These are phyloP conservation scores for Pneumocystis jirovecii DNA, from an alignment of 1,139 yeast genomes.

Conservation along the genomic window DNA sequence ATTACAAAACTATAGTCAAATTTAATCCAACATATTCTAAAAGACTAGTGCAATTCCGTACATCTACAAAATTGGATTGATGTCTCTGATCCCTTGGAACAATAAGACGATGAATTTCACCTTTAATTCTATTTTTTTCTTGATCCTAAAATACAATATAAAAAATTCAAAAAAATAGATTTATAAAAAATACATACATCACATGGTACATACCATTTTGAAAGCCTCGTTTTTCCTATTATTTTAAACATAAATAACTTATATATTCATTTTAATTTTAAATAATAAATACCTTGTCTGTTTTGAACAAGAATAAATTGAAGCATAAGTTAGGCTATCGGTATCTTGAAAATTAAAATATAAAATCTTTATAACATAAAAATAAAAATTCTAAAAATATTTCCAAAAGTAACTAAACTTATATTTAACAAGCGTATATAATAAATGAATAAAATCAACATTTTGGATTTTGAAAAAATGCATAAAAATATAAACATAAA, in stretches of 20 bases:
- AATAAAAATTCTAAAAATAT: not conserved
- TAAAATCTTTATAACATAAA: not conserved
- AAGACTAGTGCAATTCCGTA: not conserved
- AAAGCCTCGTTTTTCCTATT: conserved; percentile 57
- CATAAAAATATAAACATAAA: not conserved
- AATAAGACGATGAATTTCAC: conserved; percentile 67
- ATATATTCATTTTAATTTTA: conserved; percentile 1
- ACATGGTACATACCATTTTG: conserved; percentile 54
- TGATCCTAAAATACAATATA: conserved; percentile 27
- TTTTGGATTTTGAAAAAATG: not conserved
- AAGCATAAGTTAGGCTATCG: conserved; percentile 4
- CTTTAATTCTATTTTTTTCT: conserved; percentile 38
- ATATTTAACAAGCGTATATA: not conserved
- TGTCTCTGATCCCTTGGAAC: conserved; percentile 71
- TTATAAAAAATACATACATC: conserved; percentile 18
- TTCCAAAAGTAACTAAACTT: not conserved
- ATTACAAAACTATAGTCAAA: conserved; percentile 37
- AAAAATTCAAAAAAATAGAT: not conserved
- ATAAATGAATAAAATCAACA: not conserved
- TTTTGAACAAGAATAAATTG: conserved; percentile 14
- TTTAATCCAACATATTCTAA: not conserved
- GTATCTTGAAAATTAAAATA: not conserved
- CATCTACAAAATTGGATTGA: conserved; percentile 63
- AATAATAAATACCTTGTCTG: conserved; percentile 9
- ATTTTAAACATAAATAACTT: conserved; percentile 28